Evolutionary conservation across 768 basidiomycete genomes (phyloP), one percentile per base, ranked within the genome.

Genomic region (Termitomyces sp.): DNA sequence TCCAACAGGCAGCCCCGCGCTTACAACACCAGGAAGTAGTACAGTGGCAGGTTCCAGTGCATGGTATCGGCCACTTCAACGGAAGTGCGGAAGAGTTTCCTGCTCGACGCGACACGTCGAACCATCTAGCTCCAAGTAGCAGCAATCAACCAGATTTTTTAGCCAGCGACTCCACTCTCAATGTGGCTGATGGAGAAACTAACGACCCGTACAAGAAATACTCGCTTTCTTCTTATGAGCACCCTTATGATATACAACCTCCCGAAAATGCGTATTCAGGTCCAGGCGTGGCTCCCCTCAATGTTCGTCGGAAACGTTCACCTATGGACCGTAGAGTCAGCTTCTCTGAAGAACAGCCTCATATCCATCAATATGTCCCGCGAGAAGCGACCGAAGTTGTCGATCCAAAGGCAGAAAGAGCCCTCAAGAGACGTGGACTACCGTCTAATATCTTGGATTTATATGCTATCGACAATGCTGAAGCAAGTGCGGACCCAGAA

Each of bases 221-320:
- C 55, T 74, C 81, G 0, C 65, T 83, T 45, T 79, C 82, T 17
- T 82, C 83, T 3, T 80, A 83, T 69, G 71, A 76, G 49, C 83
- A 86, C 59, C 84, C 85, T 10, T 78, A 84, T 60, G 82, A 85
- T 46, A 84, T 88, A 42, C 71, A 70, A 17, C 75, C 83, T 2
- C 86, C 85, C 3, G 66, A 70, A 40, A 67, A 70, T 54, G 75
- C 72, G 3, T 79, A 81, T 59, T 55, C 70, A 44, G 69, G 63
- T 17, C 58, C 58, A 14, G 52, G 61, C 28, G 54, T 61, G 9
- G 56, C 67, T 54, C 56, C 57, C 5, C 61, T 53, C 35, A 62
- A 57, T 43, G 60, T 56, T 14, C 62, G 51, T 44, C 64, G 66
- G 54, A 62, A 61, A 41, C 69, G 68, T 52, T 65, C 67, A 38